Percentiles rank a stretch among this genome's conserved stretches.
phyloP scores from a whole-genome alignment of 23 red algal species.

The Gracilaria vermiculophylla region DNA sequence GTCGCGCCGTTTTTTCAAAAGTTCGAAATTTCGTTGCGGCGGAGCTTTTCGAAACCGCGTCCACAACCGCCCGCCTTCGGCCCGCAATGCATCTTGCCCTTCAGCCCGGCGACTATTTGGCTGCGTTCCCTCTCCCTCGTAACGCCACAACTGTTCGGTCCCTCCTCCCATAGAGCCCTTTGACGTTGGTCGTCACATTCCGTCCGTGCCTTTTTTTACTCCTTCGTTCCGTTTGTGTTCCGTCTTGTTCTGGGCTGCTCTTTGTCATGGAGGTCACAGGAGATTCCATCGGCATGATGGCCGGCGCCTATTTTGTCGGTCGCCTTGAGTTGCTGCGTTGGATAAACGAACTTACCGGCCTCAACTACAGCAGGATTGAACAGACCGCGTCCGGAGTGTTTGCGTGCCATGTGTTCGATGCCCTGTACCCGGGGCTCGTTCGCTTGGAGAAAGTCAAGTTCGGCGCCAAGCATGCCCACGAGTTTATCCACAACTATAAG shows the following conservation, averaged over 20 bases:
- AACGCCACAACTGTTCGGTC: too few species aligned
- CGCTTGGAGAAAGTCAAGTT: slow-evolving; percentile 89
- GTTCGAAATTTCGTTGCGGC: not conserved
- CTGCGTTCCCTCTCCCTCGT: too few species aligned
- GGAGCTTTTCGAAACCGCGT: too few species aligned
- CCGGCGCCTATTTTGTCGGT: slow-evolving; percentile 86
- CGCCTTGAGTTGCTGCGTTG: slow-evolving; percentile 71
- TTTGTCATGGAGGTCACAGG: slow-evolving; percentile 23
- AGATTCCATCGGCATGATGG: slow-evolving; percentile 85
- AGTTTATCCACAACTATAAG: slow-evolving; percentile 93
- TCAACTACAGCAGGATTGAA: slow-evolving; percentile 90
- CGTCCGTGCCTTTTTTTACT: not conserved
- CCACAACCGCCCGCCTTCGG: too few species aligned
- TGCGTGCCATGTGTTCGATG: slow-evolving; percentile 86
- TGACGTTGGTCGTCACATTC: not conserved
- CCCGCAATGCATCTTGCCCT: too few species aligned
- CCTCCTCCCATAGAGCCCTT: too few species aligned
- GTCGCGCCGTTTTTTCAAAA: not conserved
- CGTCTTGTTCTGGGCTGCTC: not conserved
- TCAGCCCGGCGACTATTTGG: too few species aligned
- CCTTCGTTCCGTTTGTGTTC: not conserved
- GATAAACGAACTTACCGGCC: slow-evolving; percentile 86
- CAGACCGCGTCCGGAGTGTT: slow-evolving; percentile 82
- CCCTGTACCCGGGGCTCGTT: slow-evolving; percentile 76
- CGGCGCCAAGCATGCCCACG: slow-evolving; percentile 75